Conservation (phyloP, 805 yeast genomes). For the Saccharomycopsis sp. region DNA sequence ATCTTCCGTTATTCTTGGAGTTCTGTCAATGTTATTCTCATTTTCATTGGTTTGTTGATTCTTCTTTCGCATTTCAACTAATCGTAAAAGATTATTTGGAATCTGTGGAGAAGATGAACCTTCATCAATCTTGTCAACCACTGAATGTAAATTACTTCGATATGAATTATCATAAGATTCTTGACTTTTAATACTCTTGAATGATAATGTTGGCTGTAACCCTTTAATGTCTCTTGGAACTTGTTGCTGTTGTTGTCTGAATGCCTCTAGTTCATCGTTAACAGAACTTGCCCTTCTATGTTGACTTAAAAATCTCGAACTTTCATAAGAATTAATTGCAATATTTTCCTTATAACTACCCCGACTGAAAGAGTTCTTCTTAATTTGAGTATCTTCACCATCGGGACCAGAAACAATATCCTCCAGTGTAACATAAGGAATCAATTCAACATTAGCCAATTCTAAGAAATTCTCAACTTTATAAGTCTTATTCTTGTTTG, state of each 20-base stretch:
- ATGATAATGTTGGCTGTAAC: constrained; percentile 7
- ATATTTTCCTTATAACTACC: too few relatives aligned
- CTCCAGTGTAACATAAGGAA: constrained; percentile 26
- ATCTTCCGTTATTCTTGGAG: background rate
- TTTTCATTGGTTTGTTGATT: constrained; percentile 9
- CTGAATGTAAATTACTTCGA: constrained; percentile 7
- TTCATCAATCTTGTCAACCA: constrained; percentile 27
- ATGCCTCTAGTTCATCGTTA: too few relatives aligned
- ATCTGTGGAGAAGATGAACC: constrained; percentile 62
- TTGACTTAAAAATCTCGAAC: constrained; percentile 3
- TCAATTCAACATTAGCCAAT: constrained; percentile 49
- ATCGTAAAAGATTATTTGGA: constrained; percentile 49
- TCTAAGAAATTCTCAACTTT: constrained; percentile 80
- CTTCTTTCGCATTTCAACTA: constrained; percentile 43
- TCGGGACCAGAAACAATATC: too few relatives aligned
- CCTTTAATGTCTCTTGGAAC: constrained; percentile 1
- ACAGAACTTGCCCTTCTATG: background rate
- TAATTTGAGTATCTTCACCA: constrained; percentile 14
- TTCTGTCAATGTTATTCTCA: background rate
- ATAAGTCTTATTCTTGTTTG: constrained; percentile 68
- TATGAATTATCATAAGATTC: constrained; percentile 21
- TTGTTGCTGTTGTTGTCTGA: constrained; percentile 14
- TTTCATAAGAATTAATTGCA: too few relatives aligned
- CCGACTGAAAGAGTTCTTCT: background rate
- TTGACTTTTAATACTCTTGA: constrained; percentile 23